Conservation (phyloP, 192 early-diverging fungal species). For the Coemansia sp. region DNA sequence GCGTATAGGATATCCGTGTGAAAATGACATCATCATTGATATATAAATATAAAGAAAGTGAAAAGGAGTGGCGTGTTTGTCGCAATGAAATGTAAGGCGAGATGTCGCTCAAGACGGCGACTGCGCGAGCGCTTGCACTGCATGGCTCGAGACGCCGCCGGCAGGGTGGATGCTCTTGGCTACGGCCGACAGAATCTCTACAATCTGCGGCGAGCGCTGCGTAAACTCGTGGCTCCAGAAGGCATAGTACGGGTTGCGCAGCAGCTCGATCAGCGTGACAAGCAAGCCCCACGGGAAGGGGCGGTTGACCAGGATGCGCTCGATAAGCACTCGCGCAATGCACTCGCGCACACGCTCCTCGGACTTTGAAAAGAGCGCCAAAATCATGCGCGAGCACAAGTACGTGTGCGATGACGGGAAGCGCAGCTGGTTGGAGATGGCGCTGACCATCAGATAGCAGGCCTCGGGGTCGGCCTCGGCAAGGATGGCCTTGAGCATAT, state of each 20-base stretch:
- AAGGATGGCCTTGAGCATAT: constrained; percentile 82
- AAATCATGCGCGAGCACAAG: constrained; percentile 87
- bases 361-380: constrained; percentile 75
- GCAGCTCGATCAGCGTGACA: constrained; percentile 97
- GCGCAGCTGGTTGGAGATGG: constrained; percentile 95
- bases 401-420: constrained; percentile 98
- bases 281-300: constrained; percentile 98
- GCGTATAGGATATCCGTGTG: constrained; percentile 7
- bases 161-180: constrained; percentile 52
- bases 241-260: constrained; percentile 84
- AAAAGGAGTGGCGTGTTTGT: neutral
- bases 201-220: constrained; percentile 50
- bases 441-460: constrained; percentile 87
- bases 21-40: neutral
- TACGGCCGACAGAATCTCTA: constrained; percentile 55
- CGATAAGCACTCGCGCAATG: constrained; percentile 92
- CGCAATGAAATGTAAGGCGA: neutral
- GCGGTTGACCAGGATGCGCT: constrained; percentile 93
- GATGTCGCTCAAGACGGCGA: neutral
- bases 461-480: constrained; percentile 65
- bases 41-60: neutral
- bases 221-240: constrained; percentile 75
- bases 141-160: constrained; percentile 7
- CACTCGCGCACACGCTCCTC: constrained; percentile 91
- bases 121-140: constrained; percentile 16